Evolutionary conservation across 2,329 filamentous ascomycete species (phyloP).

Genomic region (Arthrobotrys conoides): DNA sequence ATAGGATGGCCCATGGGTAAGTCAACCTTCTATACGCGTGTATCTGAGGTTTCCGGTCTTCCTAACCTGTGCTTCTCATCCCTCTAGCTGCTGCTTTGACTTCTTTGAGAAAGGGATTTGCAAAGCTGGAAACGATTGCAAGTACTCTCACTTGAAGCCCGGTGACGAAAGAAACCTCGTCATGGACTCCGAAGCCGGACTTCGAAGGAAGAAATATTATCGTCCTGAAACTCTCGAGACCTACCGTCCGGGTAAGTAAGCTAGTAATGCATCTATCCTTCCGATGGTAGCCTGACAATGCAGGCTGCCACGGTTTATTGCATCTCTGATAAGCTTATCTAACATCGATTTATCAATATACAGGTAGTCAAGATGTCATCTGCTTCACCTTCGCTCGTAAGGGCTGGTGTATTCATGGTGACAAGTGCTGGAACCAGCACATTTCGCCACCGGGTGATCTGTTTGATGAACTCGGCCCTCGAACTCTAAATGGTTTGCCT

Average conservation of each 20-base stretch:
- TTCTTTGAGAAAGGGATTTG: constrained; percentile 54
- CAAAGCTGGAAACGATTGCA: constrained; percentile 57
- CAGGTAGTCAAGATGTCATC: constrained; percentile 58
- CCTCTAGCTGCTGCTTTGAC: constrained; percentile 54
- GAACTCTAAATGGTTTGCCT: constrained; percentile 37
- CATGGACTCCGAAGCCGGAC: constrained; percentile 57
- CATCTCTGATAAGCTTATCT: constrained; percentile 11
- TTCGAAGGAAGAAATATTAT: constrained; percentile 58
- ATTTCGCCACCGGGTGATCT: constrained; percentile 43
- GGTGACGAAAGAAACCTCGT: constrained; percentile 57
- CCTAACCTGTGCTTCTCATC: constrained; percentile 20
- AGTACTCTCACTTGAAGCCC: constrained; percentile 51
- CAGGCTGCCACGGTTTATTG: constrained; percentile 3
- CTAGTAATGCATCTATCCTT: constrained; percentile 1
- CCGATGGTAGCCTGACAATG: background rate
- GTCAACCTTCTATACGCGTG: background rate
- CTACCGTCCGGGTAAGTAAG: constrained; percentile 51
- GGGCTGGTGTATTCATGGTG: constrained; percentile 58
- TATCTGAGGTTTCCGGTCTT: background rate
- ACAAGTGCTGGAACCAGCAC: constrained; percentile 59
- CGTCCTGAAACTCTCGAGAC: constrained; percentile 56
- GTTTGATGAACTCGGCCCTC: background rate
- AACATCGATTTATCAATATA: constrained; percentile 1
- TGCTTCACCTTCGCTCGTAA: constrained; percentile 59
- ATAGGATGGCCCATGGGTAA: constrained; percentile 59